Conservation (phyloP, 2,329 filamentous ascomycete genomes). For the Pochonia chlamydosporia region DNA sequence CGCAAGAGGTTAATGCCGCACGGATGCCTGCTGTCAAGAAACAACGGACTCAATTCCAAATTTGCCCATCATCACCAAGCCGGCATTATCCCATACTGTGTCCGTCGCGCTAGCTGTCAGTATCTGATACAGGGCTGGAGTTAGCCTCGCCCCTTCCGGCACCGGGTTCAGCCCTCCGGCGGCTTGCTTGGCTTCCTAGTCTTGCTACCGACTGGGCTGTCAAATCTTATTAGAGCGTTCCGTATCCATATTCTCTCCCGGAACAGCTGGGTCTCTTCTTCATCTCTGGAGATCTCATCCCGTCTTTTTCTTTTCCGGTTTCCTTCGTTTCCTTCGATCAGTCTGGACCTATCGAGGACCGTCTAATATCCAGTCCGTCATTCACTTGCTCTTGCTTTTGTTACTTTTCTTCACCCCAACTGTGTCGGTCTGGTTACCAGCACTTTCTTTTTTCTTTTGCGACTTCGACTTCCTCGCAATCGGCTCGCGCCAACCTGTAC, state of each 20-base stretch:
- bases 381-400: constrained; percentile 32
- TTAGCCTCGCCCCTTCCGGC: constrained; percentile 9
- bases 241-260: background rate
- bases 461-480: background rate
- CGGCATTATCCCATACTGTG: constrained; percentile 33
- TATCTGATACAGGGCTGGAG: constrained; percentile 13
- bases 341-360: constrained; percentile 8
- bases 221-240: constrained; percentile 12
- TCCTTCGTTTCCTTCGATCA: constrained; percentile 2
- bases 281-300: constrained; percentile 7
- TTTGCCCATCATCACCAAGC: constrained; percentile 25
- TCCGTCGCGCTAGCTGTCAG: constrained; percentile 12
- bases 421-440: constrained; percentile 51
- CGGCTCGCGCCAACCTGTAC: background rate
- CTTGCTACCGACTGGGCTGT: constrained; percentile 5
- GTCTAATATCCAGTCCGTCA: constrained; percentile 31
- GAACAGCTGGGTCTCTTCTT: constrained; percentile 14
- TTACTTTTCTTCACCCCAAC: constrained; percentile 22
- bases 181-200: constrained; percentile 7
- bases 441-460: constrained; percentile 20
- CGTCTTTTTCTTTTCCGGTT: constrained; percentile 9
- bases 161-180: constrained; percentile 10
- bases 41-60: constrained; percentile 20
- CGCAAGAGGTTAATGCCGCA: constrained; percentile 37
- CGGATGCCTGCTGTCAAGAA: constrained; percentile 44